A percentile compares a stretch with the other conserved stretches of the same genome.
phyloP scores from a whole-genome alignment of 2,329 filamentous ascomycete genomes.

The Pseudogymnoascus sp. region DNA sequence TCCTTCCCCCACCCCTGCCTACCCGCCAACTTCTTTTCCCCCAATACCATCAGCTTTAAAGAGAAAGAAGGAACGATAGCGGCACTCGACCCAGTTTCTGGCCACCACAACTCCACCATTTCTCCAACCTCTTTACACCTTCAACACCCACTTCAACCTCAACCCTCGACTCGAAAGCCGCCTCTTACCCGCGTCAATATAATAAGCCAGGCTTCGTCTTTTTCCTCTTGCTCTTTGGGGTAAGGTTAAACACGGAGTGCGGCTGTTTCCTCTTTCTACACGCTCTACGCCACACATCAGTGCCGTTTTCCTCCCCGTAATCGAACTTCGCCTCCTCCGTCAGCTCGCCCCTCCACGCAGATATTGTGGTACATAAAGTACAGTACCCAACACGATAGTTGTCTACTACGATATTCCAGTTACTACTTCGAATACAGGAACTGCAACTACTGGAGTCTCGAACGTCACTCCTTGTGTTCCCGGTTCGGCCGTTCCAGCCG shows the following conservation, averaged over 20 bases:
- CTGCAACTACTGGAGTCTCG: neutral
- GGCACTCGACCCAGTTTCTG: neutral
- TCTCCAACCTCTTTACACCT: neutral
- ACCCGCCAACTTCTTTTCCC: neutral
- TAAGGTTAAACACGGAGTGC: neutral
- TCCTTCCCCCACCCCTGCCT: neutral
- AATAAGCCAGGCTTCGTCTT: neutral
- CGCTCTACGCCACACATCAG: neutral
- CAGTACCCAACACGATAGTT: neutral
- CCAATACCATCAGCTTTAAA: neutral
- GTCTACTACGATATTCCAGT: neutral
- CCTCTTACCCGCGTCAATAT: neutral
- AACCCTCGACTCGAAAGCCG: neutral
- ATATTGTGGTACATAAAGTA: neutral
- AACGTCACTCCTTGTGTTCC: neutral
- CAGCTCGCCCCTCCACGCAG: neutral
- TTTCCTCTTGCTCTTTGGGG: neutral
- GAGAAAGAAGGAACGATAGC: slow-evolving; percentile 1
- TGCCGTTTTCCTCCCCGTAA: neutral
- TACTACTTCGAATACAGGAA: neutral
- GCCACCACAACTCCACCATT: neutral
- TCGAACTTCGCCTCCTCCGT: neutral
- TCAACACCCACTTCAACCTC: neutral
- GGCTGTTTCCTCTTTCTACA: neutral
- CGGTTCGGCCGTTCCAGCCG: neutral